Base-by-base conservation (phyloP, 129 eudicot species). In the Pseudognaphalium luteoalbum region DNA sequence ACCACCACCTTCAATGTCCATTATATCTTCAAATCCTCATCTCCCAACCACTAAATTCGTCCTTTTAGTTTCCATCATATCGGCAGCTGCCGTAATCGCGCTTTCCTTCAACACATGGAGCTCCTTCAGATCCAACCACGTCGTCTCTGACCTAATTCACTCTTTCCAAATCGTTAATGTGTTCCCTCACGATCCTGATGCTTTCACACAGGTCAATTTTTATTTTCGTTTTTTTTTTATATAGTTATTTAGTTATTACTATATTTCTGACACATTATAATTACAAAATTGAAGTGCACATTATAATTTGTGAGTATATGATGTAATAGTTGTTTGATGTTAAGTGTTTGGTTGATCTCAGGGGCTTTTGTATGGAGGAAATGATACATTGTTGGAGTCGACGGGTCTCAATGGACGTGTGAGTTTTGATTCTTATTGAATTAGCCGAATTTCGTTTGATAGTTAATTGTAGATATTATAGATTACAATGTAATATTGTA, bases 331-430 rank as follows among this genome's bases (percentile, higher is more conserved):
- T 74, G 37, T 67, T 68, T 82, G 75, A 63, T 56, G 9, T 15
- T 6, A 52, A 54, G 16, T 21, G 39, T 29, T 22, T 79, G 61
- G 39, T 61, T 81, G 58, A 29, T 84, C 82, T 76, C 88, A 93
- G 98, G 98, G 98, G 83, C 93, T 94, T 72, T 75, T 89, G 64
- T 94, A 94, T 77, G 91, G 86, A 74, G 97, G 90, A 76, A 88
- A 89, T 59, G 89, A 91, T 74, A 87, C 93, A 10, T 80, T 94
- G 4, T 89, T 88, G 80, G 98, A 94, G 81, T 94, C 98, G 16
- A 94, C 97, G 35, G 98, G 98, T 39, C 98, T 91, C 66, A 28
- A 94, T 63, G 90, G 93, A 50, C 89, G 50, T 62, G 98, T 94
- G 66, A 84, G 88, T 86, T 80, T 78, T 7, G 19, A 66, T 37